Conservation (phyloP, 139 green algal genomes). For the Micractinium sp. region DNA sequence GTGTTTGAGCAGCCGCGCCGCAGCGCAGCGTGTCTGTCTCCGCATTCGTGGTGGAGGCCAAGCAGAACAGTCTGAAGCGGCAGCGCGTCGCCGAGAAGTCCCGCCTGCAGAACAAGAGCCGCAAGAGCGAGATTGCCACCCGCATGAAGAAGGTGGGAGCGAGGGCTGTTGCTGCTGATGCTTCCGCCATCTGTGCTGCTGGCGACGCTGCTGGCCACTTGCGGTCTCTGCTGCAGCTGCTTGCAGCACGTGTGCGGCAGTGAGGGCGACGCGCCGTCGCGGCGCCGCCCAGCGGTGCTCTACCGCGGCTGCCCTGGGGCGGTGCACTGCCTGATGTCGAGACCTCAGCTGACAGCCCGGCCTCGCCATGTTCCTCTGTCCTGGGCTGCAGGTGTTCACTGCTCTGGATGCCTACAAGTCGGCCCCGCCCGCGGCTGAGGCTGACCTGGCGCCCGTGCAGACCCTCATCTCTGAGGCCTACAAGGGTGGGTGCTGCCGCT, state of each 20-base stretch:
- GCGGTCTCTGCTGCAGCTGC: neutral
- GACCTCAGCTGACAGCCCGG: neutral
- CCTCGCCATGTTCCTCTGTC: neutral
- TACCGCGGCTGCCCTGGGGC: neutral
- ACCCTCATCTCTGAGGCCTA: slow-evolving; percentile 83
- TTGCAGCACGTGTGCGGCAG: neutral
- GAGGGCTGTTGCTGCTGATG: neutral
- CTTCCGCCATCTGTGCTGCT: neutral
- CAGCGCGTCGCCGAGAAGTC: slow-evolving; percentile 61
- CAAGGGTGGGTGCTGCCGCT: slow-evolving; percentile 33
- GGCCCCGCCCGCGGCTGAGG: slow-evolving; percentile 47
- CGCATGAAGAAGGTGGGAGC: slow-evolving; percentile 86
- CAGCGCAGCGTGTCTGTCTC: slow-evolving; percentile 15
- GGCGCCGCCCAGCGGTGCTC: neutral
- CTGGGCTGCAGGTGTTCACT: slow-evolving; percentile 42
- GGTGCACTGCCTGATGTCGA: neutral
- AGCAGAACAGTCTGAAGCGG: slow-evolving; percentile 67
- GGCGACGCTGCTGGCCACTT: too few relatives aligned
- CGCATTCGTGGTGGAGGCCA: slow-evolving; percentile 41
- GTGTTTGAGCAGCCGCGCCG: slow-evolving; percentile 9
- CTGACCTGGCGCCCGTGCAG: slow-evolving; percentile 73
- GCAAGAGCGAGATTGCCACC: slow-evolving; percentile 84
- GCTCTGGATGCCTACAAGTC: slow-evolving; percentile 70
- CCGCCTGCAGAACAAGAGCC: slow-evolving; percentile 80
- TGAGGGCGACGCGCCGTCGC: neutral